Conservation (phyloP, 345 rosid species). For the Cardiospermum halicacabum region DNA sequence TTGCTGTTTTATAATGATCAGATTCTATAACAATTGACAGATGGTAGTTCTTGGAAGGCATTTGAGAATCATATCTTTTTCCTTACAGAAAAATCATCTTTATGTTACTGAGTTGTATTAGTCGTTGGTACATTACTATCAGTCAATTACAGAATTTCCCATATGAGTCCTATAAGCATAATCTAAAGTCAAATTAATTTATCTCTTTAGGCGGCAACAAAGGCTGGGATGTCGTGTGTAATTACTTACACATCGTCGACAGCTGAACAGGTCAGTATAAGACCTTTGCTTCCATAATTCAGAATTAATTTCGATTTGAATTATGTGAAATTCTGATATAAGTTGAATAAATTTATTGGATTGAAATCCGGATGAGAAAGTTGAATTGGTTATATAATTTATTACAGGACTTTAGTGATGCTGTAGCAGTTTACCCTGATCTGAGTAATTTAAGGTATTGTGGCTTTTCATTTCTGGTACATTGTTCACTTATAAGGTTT, state of each 20-base stretch:
- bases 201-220: slow-evolving; percentile 65
- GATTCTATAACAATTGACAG: not conserved
- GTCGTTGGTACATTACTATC: not conserved
- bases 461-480: not conserved
- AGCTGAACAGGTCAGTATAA: slow-evolving; percentile 62
- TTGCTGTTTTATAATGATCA: not conserved
- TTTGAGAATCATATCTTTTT: not conserved
- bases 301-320: not conserved
- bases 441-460: slow-evolving; percentile 61
- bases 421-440: slow-evolving; percentile 76
- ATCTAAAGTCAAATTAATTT: slow-evolving; percentile 9
- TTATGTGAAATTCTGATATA: not conserved
- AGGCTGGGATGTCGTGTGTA: slow-evolving; percentile 88
- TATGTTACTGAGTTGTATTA: not conserved
- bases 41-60: not conserved
- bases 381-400: not conserved
- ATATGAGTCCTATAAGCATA: not conserved
- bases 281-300: not conserved
- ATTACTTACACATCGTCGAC: slow-evolving; percentile 86
- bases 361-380: slow-evolving; percentile 3
- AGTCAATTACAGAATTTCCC: not conserved
- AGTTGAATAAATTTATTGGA: not conserved
- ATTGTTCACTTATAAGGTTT: not conserved
- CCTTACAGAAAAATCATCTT: not conserved
- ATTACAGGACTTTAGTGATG: slow-evolving; percentile 73